Conservation (phyloP, 139 green algal genomes). For the Coelastrella sp. region DNA sequence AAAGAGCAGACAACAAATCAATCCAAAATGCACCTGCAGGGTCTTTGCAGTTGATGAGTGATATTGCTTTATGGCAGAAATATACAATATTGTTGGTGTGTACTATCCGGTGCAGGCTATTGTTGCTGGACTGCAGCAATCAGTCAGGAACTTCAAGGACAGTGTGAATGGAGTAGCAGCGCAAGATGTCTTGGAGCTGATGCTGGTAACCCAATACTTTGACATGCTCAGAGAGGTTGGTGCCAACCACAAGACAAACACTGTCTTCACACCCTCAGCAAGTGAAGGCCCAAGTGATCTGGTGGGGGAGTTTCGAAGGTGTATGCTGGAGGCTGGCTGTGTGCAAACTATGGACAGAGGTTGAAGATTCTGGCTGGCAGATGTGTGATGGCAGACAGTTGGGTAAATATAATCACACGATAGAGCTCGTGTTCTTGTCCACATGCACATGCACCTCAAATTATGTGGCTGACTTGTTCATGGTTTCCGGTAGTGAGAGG, state of each 20-base stretch:
- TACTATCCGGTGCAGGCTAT: slow-evolving; percentile 76
- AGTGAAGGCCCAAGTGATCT: not conserved
- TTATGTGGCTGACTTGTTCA: too few species aligned
- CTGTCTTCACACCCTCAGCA: slow-evolving; percentile 15
- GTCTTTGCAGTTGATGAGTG: too few species aligned
- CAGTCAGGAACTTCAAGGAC: slow-evolving; percentile 81
- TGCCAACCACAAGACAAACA: slow-evolving; percentile 11
- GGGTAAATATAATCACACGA: too few species aligned
- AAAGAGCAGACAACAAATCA: too few species aligned
- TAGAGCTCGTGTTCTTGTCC: too few species aligned
- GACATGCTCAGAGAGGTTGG: slow-evolving; percentile 80
- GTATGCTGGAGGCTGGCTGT: slow-evolving; percentile 29
- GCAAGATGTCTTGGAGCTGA: slow-evolving; percentile 86
- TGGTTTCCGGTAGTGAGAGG: too few species aligned
- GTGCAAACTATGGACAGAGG: slow-evolving; percentile 28
- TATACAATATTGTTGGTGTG: too few species aligned
- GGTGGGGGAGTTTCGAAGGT: not conserved
- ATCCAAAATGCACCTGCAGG: too few species aligned
- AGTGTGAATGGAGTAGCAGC: slow-evolving; percentile 51
- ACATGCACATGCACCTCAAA: too few species aligned
- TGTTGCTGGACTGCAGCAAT: slow-evolving; percentile 90
- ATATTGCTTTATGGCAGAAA: too few species aligned
- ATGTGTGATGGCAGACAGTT: too few species aligned
- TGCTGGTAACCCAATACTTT: slow-evolving; percentile 94
- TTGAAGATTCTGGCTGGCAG: too few species aligned